Evolutionary conservation across 1,284 basidiomycete species (phyloP).

Genomic region (Polyporus tsugae): DNA sequence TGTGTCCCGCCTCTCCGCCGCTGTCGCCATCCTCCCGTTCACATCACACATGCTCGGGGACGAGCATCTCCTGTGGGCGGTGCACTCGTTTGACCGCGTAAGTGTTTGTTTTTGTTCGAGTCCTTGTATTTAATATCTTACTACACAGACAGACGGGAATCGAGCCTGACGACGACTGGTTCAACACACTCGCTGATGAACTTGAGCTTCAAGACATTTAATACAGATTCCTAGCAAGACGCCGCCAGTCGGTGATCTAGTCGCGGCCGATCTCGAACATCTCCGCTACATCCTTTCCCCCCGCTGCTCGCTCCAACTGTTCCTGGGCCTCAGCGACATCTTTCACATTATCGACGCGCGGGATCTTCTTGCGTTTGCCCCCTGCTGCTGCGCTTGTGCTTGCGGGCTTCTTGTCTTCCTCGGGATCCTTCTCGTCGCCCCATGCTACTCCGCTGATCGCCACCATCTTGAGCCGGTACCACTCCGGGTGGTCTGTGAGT

Average conservation of each 20-base stretch:
- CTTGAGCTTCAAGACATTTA: conserved; percentile 12
- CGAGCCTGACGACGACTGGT: conserved; percentile 17
- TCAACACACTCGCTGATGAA: conserved; percentile 3
- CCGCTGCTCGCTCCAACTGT: too few species aligned
- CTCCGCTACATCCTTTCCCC: background rate
- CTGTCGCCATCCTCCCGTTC: conserved; percentile 16
- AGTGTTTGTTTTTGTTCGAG: background rate
- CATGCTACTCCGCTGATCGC: too few species aligned
- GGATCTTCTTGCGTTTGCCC: too few species aligned
- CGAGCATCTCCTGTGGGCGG: conserved; percentile 6
- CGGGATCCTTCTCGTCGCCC: too few species aligned
- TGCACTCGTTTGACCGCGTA: conserved; percentile 18
- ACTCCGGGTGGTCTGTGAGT: too few species aligned
- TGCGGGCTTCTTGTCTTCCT: too few species aligned
- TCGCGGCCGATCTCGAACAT: background rate
- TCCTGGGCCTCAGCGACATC: too few species aligned
- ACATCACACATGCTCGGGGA: background rate
- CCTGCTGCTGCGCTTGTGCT: too few species aligned
- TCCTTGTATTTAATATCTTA: background rate
- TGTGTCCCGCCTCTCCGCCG: background rate
- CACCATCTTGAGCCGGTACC: too few species aligned
- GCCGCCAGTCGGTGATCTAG: too few species aligned
- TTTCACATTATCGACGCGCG: too few species aligned
- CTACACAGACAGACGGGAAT: conserved; percentile 25
- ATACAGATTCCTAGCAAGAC: too few species aligned